Evolutionary conservation across 2,329 filamentous ascomycete species (phyloP), one percentile per base, ranked within the genome.

Genomic region (Corynespora cassiicola): DNA sequence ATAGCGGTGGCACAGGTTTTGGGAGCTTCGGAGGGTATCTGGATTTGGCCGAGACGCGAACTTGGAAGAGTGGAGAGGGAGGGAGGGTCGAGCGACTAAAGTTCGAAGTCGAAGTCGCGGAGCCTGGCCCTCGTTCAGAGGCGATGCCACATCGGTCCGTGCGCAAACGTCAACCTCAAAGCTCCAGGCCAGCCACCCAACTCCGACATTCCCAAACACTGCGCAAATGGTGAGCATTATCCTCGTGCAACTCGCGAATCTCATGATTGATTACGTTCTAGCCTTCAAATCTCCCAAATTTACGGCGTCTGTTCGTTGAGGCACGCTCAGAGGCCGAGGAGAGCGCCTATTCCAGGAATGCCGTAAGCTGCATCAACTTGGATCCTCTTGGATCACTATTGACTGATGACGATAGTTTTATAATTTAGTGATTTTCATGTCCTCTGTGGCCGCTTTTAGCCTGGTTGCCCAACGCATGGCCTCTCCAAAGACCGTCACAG

Each of bases 231-330:
- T 52, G 16, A 34, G 53, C 37, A 12, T 11, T 12, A 7, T 21
- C 7, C 4, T n/a, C n/a, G n/a, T n/a, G n/a, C n/a, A n/a, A 23
- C 14, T 12, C 14, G 18, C 27, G 9, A 7, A 21, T 7, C 12
- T 28, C 18, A 12, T 20, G 19, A 34, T 31, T 47, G 28, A 52
- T 2, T 8, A 22, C 16, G 5, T 6, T 11, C 21, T 28, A 78
- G 74, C 62, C 88, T 75, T 87, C 87, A 24, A 91, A 85, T 65
- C 82, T 97, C 35, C 94, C 94, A 22, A 97, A 99, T 65, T 80
- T 99, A n/a, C 85, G 94, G 33, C 87, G 94, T 10, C 85, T 99
- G 44, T 97, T 99, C 63, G 92, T 96, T 36, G 92, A 97, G 73
- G 88, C 92, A 20, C 82, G 94, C 42, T 91, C 89, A 3, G 92